Evolutionary conservation across 805 yeast genomes (phyloP).

Genomic region (Wickerhamiella dianesei): DNA sequence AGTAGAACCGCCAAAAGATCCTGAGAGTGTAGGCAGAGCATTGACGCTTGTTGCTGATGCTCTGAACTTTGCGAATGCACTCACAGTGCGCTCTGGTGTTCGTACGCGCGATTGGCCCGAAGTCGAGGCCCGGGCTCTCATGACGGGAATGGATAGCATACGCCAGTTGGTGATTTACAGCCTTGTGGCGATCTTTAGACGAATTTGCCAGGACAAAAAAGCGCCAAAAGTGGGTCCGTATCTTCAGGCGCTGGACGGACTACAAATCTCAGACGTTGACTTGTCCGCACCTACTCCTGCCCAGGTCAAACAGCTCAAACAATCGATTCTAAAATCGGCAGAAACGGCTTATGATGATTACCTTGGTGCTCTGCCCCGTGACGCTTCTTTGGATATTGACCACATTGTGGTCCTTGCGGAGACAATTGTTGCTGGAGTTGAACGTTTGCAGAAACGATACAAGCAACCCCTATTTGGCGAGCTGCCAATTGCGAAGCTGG

Average conservation of each 20-base stretch:
- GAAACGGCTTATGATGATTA: conserved; percentile 33
- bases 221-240: conserved; percentile 48
- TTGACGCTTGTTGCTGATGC: not conserved
- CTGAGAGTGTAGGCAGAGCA: not conserved
- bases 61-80: not conserved
- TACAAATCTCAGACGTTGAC: conserved; percentile 16
- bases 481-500: conserved; percentile 34
- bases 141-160: conserved; percentile 26
- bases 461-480: conserved; percentile 47
- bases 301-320: conserved; percentile 31
- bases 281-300: conserved; percentile 33
- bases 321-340: conserved; percentile 29
- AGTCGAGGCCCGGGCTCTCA: not conserved
- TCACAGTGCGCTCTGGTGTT: not conserved
- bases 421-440: conserved; percentile 36
- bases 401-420: conserved; percentile 49
- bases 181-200: conserved; percentile 30
- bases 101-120: not conserved
- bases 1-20: not conserved
- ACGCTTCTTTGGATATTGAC: conserved; percentile 36
- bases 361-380: conserved; percentile 44
- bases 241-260: conserved; percentile 34
- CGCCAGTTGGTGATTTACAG: conserved; percentile 36
- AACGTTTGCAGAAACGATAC: conserved; percentile 44
- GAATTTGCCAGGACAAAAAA: conserved; percentile 27